These are phyloP conservation scores for Ganoderma resinaceum DNA, from an alignment of 1,284 basidiomycete genomes.

Conservation along the genomic window DNA sequence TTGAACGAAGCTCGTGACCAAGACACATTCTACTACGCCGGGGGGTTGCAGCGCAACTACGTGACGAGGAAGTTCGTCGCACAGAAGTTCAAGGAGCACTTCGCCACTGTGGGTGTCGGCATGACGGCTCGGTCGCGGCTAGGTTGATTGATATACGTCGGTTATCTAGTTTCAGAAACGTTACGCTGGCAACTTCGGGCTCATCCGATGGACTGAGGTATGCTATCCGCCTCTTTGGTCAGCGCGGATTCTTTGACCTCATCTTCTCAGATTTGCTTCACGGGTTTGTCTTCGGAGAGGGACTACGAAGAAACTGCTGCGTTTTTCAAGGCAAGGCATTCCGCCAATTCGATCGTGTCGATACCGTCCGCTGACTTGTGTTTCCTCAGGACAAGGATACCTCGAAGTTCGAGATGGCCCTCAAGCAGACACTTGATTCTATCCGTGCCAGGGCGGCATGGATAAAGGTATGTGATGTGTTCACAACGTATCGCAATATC, in stretches of 20 bases:
- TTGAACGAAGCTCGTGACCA: slow-evolving; percentile 65
- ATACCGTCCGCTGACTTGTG: slow-evolving; percentile 19
- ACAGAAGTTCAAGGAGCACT: slow-evolving; percentile 64
- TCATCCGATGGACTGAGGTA: slow-evolving; percentile 29
- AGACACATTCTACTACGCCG: slow-evolving; percentile 67
- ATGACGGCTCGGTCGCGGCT: background rate
- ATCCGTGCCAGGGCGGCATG: slow-evolving; percentile 65
- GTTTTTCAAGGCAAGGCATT: slow-evolving; percentile 67
- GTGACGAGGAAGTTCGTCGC: slow-evolving; percentile 50
- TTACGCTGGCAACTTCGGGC: slow-evolving; percentile 72
- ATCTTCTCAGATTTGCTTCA: slow-evolving; percentile 58
- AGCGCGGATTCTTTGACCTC: background rate
- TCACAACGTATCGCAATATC: background rate
- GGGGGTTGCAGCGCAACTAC: slow-evolving; percentile 52
- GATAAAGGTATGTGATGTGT: slow-evolving; percentile 56
- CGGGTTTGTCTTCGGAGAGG: slow-evolving; percentile 66
- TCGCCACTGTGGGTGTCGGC: slow-evolving; percentile 56
- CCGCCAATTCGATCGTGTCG: background rate
- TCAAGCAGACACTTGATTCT: slow-evolving; percentile 73
- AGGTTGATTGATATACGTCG: background rate
- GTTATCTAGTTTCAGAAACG: slow-evolving; percentile 68
- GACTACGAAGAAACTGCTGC: slow-evolving; percentile 72
- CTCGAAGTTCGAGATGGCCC: slow-evolving; percentile 65
- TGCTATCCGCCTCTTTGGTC: background rate
- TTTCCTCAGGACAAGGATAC: slow-evolving; percentile 62